phyloP scores from a whole-genome alignment of 106 monocot species.

The Dendrobium catenatum region DNA sequence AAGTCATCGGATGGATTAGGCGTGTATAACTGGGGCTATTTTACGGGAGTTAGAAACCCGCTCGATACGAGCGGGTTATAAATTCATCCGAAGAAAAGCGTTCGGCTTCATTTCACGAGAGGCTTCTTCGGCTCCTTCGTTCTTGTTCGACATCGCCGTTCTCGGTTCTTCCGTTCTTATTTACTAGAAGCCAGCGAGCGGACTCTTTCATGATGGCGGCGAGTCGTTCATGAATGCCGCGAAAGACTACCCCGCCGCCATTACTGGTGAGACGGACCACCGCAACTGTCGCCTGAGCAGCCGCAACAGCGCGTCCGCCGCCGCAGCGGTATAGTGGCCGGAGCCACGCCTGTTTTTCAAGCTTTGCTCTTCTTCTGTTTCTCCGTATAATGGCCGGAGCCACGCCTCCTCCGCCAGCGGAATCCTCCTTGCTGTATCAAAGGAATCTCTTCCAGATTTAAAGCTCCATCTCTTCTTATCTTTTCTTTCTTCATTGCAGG shows the following conservation, averaged over 20 bases:
- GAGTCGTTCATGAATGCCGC: slow-evolving; percentile 10
- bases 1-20: no score
- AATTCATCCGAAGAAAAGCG: no score
- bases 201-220: slow-evolving; percentile 22
- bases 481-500: slow-evolving; percentile 10
- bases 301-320: slow-evolving; percentile 53
- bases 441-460: slow-evolving; percentile 34
- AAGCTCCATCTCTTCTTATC: slow-evolving; percentile 91
- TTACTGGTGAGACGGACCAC: slow-evolving; percentile 49
- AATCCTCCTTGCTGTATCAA: not conserved
- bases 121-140: no score
- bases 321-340: slow-evolving; percentile 41
- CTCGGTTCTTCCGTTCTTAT: no score
- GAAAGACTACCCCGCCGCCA: slow-evolving; percentile 1
- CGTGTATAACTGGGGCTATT: no score
- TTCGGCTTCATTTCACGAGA: no score
- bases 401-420: slow-evolving; percentile 25
- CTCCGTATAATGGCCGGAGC: slow-evolving; percentile 41
- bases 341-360: slow-evolving; percentile 36
- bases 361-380: slow-evolving; percentile 7
- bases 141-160: no score
- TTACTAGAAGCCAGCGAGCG: no score
- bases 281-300: slow-evolving; percentile 45
- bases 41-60: no score
- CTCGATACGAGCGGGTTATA: no score